Conservation (phyloP, 2,329 filamentous ascomycete genomes). For the Cladosporium sp. region DNA sequence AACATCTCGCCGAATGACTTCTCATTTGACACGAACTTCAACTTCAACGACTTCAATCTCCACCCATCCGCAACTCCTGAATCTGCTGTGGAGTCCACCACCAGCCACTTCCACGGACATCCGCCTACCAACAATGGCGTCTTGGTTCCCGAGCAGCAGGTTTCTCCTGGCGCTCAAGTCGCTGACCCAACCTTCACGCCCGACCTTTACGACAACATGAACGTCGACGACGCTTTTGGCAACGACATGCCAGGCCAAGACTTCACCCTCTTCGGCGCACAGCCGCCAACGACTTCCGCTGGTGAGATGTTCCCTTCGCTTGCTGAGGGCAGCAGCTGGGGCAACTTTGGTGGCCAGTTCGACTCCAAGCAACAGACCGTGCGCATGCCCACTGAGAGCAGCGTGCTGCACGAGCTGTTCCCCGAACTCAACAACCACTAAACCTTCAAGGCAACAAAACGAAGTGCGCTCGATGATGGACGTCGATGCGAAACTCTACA, state of each 20-base stretch:
- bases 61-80: slow-evolving; percentile 27
- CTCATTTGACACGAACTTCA: slow-evolving; percentile 57
- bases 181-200: slow-evolving; percentile 51
- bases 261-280: slow-evolving; percentile 56
- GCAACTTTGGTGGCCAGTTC: slow-evolving; percentile 35
- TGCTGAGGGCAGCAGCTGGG: slow-evolving; percentile 29
- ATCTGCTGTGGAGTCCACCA: slow-evolving; percentile 18
- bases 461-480: no score
- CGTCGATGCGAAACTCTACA: not conserved
- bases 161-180: slow-evolving; percentile 69
- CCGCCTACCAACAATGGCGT: slow-evolving; percentile 9
- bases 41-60: slow-evolving; percentile 49
- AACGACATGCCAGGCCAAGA: slow-evolving; percentile 37
- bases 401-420: slow-evolving; percentile 25
- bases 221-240: slow-evolving; percentile 49
- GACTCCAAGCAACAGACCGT: slow-evolving; percentile 22
- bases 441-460: no score
- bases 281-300: slow-evolving; percentile 15
- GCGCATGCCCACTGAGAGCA: slow-evolving; percentile 22
- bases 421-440: slow-evolving; percentile 26
- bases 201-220: slow-evolving; percentile 46
- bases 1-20: slow-evolving; percentile 46
- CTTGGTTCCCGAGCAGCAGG: slow-evolving; percentile 43
- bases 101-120: slow-evolving; percentile 1
- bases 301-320: slow-evolving; percentile 30